phyloP scores from a whole-genome alignment of 179 eudicot genomes.

The Camellia oleifera region DNA sequence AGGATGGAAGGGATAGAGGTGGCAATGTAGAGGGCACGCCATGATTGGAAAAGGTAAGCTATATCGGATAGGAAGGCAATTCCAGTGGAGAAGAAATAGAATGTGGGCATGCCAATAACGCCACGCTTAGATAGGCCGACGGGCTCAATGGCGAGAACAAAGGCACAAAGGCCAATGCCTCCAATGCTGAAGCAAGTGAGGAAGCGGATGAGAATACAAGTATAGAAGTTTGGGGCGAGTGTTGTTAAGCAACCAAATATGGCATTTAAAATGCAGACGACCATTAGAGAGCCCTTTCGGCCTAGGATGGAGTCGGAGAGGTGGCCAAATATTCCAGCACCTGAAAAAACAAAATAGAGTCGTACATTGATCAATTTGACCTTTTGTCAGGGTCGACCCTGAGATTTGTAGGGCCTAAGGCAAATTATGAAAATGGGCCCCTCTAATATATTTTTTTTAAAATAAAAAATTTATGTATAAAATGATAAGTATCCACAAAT shows the following conservation, averaged over 20 bases:
- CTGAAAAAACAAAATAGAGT: conserved; percentile 17
- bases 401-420: too few relatives aligned
- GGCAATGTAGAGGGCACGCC: not conserved
- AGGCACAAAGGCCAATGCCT: conserved; percentile 83
- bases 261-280: conserved; percentile 60
- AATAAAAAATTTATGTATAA: too few relatives aligned
- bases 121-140: conserved; percentile 76
- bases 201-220: conserved; percentile 56
- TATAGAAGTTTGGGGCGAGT: conserved; percentile 51
- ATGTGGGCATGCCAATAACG: conserved; percentile 82
- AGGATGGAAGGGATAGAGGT: conserved; percentile 31
- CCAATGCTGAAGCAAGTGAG: conserved; percentile 75
- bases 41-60: conserved; percentile 60
- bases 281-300: conserved; percentile 67
- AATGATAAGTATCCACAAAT: too few relatives aligned
- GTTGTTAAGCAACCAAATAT: conserved; percentile 70
- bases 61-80: conserved; percentile 64
- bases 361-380: too few relatives aligned
- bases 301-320: conserved; percentile 77
- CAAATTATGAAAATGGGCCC: too few relatives aligned
- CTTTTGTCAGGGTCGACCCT: too few relatives aligned
- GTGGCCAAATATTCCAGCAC: conserved; percentile 37
- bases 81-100: conserved; percentile 85
- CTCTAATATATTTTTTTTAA: too few relatives aligned
- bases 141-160: conserved; percentile 86